phyloP scores from a whole-genome alignment of 768 basidiomycete species.

The Holtermannia corniformis region DNA sequence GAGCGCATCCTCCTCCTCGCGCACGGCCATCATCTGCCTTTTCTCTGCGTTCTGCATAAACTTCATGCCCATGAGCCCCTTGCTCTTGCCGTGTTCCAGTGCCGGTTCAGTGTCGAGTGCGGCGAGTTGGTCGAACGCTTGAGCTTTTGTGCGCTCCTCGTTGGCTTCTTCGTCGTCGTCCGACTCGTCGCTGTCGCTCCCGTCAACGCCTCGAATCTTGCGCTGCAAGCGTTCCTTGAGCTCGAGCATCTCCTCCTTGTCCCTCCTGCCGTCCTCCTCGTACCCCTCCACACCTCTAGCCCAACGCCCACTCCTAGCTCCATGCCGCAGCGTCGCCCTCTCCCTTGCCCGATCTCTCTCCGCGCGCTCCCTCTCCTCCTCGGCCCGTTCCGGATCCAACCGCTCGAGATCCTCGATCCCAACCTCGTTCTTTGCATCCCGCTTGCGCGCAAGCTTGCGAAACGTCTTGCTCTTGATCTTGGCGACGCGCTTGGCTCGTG shows the following conservation, averaged over 20 bases:
- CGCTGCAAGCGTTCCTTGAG: constrained; percentile 67
- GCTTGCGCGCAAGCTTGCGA: constrained; percentile 70
- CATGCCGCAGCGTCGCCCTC: constrained; percentile 79
- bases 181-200: constrained; percentile 28
- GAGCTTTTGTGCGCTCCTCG: constrained; percentile 51
- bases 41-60: constrained; percentile 93
- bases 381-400: constrained; percentile 49
- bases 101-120: constrained; percentile 46
- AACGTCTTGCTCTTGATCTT: constrained; percentile 97
- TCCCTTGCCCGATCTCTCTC: constrained; percentile 77
- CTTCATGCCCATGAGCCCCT: constrained; percentile 87
- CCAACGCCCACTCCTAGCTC: constrained; percentile 60
- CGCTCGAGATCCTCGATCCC: constrained; percentile 45
- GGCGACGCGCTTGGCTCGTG: constrained; percentile 74
- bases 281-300: constrained; percentile 33
- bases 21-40: constrained; percentile 52
- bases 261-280: constrained; percentile 53
- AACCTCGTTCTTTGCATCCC: constrained; percentile 52
- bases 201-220: constrained; percentile 60
- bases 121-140: constrained; percentile 69
- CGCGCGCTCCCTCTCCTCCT: constrained; percentile 52
- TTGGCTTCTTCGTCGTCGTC: constrained; percentile 45
- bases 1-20: constrained; percentile 63
- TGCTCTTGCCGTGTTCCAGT: constrained; percentile 43
- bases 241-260: constrained; percentile 76